Base-by-base conservation (phyloP, 257 asterid genomes). In the Ligustrum vulgare region DNA sequence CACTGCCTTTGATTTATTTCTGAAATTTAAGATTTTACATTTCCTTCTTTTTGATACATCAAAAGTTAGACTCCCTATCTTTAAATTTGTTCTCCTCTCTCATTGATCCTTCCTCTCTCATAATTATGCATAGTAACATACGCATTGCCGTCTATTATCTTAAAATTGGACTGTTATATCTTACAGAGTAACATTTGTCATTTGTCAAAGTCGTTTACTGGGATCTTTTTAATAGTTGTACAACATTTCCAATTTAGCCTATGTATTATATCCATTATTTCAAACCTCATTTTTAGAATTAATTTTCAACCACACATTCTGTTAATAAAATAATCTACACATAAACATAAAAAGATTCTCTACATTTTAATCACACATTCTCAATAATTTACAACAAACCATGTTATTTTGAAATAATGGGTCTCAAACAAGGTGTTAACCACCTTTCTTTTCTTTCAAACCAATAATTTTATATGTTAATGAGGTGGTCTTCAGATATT, bases 171-270 rank as follows among this genome's bases (percentile, higher is more conserved):
- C 71, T 8, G 33, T 35, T 13, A 16, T 7, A 28, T 32, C 8
- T 5, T 10, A 51, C 9, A 2, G 47, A 51, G 66, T 54, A 69
- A 4, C 35, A 69, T 31, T 34, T 25, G 28, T 49, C 66, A 58
- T 58, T 20, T 56, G 32, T 15, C 31, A 67, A 58, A 37, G 49
- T 11, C 22, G 22, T 37, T 36, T 12, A 6, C 54, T 33, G 15
- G 31, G 45, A 41, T 34, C 4, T 47, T 47, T 4, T 49, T 31
- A 2, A 23, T 3, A 11, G 33, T 75, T 76, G 33, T 51, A 41
- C 58, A 39, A 25, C 70, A 75, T 56, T 33, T 6, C n/a, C 74
- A 32, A 34, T 69, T 47, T 47, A n/a, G n/a, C n/a, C n/a, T n/a
- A n/a, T n/a, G n/a, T n/a, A n/a, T n/a, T n/a, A n/a, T n/a, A n/a